Conservation (phyloP, 2,329 filamentous ascomycete genomes). For the Ophiostoma ips region DNA sequence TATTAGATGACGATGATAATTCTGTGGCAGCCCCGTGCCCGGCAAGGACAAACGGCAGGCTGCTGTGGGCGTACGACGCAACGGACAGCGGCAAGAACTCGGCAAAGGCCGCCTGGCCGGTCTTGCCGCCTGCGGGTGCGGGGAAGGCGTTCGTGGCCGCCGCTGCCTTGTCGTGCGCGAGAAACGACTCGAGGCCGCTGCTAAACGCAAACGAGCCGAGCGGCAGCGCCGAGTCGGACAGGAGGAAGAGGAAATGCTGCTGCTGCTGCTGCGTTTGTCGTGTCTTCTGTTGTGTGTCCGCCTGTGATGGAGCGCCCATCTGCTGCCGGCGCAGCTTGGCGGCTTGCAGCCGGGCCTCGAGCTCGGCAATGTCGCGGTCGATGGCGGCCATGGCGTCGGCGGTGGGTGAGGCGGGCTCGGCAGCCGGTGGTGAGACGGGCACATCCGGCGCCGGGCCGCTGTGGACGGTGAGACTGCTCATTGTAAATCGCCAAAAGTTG, state of each 20-base stretch:
- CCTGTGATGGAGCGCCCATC: neutral
- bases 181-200: slow-evolving; percentile 68
- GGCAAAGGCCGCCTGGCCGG: slow-evolving; percentile 35
- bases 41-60: slow-evolving; percentile 60
- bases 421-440: no score
- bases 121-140: slow-evolving; percentile 7
- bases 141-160: neutral
- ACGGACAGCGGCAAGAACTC: slow-evolving; percentile 57
- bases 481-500: neutral
- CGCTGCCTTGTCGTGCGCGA: slow-evolving; percentile 42
- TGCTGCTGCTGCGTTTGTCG: slow-evolving; percentile 13
- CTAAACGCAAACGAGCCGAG: slow-evolving; percentile 81
- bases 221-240: slow-evolving; percentile 69
- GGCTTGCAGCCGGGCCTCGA: slow-evolving; percentile 35
- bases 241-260: slow-evolving; percentile 57
- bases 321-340: slow-evolving; percentile 25
- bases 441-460: neutral
- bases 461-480: neutral
- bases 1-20: neutral
- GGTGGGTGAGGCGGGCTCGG: no score
- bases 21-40: slow-evolving; percentile 34
- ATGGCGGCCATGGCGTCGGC: slow-evolving; percentile 16
- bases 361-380: slow-evolving; percentile 41
- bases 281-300: neutral
- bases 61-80: slow-evolving; percentile 55